Conservation (phyloP, 176 grass and related monocot genomes). For the Bothriochloa decipiens region DNA sequence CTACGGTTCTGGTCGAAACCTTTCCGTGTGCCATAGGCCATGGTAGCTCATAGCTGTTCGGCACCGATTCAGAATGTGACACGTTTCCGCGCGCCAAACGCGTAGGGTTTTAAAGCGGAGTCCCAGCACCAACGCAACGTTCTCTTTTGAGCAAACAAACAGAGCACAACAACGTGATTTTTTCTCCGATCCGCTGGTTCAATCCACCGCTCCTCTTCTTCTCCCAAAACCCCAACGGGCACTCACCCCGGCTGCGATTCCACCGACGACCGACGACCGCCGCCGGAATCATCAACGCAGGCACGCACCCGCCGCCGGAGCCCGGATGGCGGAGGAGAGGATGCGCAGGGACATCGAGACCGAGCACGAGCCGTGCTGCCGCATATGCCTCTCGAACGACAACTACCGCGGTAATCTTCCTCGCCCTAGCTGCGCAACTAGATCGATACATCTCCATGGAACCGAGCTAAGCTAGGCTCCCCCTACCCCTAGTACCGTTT, state of each 20-base stretch:
- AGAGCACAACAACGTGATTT: too few relatives aligned
- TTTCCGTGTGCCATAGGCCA: too few relatives aligned
- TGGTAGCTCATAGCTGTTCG: too few relatives aligned
- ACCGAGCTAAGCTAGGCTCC: too few relatives aligned
- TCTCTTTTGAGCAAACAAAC: too few relatives aligned
- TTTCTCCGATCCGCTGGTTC: neutral
- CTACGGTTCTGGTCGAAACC: too few relatives aligned
- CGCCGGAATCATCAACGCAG: neutral
- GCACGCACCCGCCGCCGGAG: neutral
- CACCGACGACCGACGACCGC: neutral
- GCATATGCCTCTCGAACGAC: neutral
- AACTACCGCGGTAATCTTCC: neutral
- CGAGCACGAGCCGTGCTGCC: neutral
- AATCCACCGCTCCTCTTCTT: neutral
- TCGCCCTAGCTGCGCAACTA: neutral
- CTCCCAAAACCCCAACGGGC: neutral
- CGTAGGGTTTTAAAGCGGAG: too few relatives aligned
- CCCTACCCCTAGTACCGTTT: too few relatives aligned
- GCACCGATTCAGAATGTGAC: too few relatives aligned
- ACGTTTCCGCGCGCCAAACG: too few relatives aligned
- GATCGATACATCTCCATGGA: too few relatives aligned
- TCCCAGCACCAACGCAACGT: too few relatives aligned
- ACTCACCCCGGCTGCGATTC: neutral
- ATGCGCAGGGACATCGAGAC: neutral
- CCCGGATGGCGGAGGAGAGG: neutral